Evolutionary conservation across 2,329 filamentous ascomycete species (phyloP).

Genomic region (Dactylella cylindrospora): DNA sequence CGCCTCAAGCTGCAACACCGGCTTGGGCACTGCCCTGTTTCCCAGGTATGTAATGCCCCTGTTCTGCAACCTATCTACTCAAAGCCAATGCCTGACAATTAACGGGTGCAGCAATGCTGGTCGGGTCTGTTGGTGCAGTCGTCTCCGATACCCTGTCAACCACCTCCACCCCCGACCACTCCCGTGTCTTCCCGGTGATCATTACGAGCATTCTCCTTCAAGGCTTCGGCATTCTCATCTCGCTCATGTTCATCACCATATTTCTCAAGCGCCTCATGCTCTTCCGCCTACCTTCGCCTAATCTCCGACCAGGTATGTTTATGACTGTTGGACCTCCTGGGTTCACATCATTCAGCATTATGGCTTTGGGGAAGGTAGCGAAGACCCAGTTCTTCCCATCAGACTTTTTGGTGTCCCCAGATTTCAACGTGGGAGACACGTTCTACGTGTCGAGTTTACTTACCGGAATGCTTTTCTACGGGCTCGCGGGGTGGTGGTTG

Average conservation of each 20-base stretch:
- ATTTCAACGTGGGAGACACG: conserved; percentile 23
- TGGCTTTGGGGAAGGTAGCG: conserved; percentile 21
- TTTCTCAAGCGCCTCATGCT: conserved; percentile 39
- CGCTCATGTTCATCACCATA: conserved; percentile 39
- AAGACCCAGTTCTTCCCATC: conserved; percentile 19
- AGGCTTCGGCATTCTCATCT: conserved; percentile 37
- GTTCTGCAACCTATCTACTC: background rate
- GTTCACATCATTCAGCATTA: conserved; percentile 33
- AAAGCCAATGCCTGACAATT: background rate
- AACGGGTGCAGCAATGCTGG: conserved; percentile 19
- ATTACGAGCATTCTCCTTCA: conserved; percentile 37
- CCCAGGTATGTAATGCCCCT: conserved; percentile 8
- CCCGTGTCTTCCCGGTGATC: conserved; percentile 32
- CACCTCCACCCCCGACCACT: conserved; percentile 2
- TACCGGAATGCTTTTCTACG: conserved; percentile 32
- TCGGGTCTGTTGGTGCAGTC: conserved; percentile 26
- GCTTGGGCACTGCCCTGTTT: conserved; percentile 40
- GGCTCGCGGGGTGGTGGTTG: conserved; percentile 38
- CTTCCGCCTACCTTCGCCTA: conserved; percentile 33
- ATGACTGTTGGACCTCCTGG: conserved; percentile 37
- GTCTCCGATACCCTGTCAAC: conserved; percentile 22
- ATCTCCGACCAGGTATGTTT: conserved; percentile 38
- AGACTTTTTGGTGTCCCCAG: conserved; percentile 12
- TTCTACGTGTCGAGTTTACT: conserved; percentile 29
- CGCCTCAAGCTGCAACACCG: conserved; percentile 32